Percentiles rank a stretch among this genome's conserved stretches.
Evolutionary conservation across 805 yeast species (phyloP).

Genomic region (Candida saitoana): DNA sequence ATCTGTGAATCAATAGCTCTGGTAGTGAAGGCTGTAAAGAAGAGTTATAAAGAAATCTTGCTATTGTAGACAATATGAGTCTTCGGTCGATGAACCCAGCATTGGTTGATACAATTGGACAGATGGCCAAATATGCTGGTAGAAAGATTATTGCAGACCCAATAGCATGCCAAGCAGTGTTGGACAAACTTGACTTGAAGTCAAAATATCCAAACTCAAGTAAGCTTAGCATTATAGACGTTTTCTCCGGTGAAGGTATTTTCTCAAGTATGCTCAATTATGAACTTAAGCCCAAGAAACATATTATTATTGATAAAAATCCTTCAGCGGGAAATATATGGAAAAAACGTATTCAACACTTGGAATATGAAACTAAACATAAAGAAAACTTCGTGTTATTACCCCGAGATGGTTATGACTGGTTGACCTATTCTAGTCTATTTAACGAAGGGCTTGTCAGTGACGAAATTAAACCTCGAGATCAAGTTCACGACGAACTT

Average conservation of each 20-base stretch:
- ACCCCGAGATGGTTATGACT: conserved; percentile 56
- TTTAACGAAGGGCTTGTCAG: conserved; percentile 43
- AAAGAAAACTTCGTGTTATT: conserved; percentile 30
- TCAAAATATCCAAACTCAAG: conserved; percentile 30
- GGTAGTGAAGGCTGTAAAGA: background rate
- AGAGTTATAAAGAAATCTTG: background rate
- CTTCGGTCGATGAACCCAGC: conserved; percentile 24
- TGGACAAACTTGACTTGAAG: conserved; percentile 46
- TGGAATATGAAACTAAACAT: conserved; percentile 21
- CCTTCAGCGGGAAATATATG: conserved; percentile 22
- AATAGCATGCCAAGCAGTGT: conserved; percentile 29
- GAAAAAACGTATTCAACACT: conserved; percentile 21
- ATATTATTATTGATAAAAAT: conserved; percentile 58
- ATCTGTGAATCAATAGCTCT: too few relatives aligned
- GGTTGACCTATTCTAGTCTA: conserved; percentile 58
- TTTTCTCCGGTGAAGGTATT: conserved; percentile 56
- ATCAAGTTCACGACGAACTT: conserved; percentile 48
- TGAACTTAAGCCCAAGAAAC: conserved; percentile 56
- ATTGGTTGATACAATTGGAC: conserved; percentile 13
- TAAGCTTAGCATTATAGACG: conserved; percentile 52
- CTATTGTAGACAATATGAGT: background rate
- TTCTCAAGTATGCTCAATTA: conserved; percentile 62
- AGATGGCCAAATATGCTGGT: background rate
- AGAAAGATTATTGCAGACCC: conserved; percentile 14
- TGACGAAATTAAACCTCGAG: conserved; percentile 24